Evolutionary conservation across 768 basidiomycete species (phyloP).

Genomic region (Pulveroboletus sp.): DNA sequence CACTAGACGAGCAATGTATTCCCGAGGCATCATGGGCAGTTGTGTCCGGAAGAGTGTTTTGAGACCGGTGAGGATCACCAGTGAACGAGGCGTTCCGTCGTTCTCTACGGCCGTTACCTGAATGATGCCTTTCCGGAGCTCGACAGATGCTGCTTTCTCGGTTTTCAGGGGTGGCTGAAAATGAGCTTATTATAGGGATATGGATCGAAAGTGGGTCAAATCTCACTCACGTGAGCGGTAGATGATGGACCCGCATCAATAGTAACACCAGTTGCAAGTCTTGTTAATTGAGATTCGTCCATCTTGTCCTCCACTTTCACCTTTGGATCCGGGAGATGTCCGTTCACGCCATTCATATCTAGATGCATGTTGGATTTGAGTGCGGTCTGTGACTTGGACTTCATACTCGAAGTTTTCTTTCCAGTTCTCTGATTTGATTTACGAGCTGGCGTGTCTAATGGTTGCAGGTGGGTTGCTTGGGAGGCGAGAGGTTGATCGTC

Average conservation of each 20-base stretch:
- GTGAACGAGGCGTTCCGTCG: conserved; percentile 66
- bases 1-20: conserved; percentile 95
- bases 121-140: conserved; percentile 80
- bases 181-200: conserved; percentile 2
- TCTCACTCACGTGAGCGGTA: conserved; percentile 43
- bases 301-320: conserved; percentile 76
- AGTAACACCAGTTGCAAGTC: conserved; percentile 76
- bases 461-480: conserved; percentile 33
- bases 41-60: conserved; percentile 98
- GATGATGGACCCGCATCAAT: conserved; percentile 55
- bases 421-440: conserved; percentile 41
- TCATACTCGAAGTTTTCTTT: conserved; percentile 55
- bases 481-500: conserved; percentile 55
- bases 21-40: conserved; percentile 97
- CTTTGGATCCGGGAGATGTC: conserved; percentile 45
- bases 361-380: conserved; percentile 40
- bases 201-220: neutral
- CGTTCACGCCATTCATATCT: conserved; percentile 39
- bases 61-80: conserved; percentile 87
- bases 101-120: conserved; percentile 81
- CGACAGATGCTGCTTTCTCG: conserved; percentile 76
- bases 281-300: conserved; percentile 70
- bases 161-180: conserved; percentile 49
- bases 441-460: conserved; percentile 27
- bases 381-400: conserved; percentile 55